These are phyloP conservation scores for Pichia inconspicua DNA, from an alignment of 1,139 yeast genomes.

Conservation along the genomic window DNA sequence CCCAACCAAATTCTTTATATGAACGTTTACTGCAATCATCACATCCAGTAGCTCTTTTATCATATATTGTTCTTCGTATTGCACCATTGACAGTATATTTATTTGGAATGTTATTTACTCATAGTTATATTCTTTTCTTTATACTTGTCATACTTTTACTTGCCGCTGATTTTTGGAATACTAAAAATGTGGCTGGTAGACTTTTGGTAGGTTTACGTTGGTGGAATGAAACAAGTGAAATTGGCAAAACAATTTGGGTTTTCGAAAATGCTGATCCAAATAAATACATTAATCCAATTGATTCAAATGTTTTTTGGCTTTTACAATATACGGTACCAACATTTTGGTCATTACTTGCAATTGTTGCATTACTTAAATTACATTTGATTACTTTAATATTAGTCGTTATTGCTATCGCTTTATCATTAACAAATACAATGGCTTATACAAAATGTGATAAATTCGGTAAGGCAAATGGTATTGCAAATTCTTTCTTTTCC, in stretches of 20 bases:
- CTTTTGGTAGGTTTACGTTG: conserved; percentile 86
- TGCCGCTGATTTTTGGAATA: conserved; percentile 90
- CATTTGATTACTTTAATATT: conserved; percentile 66
- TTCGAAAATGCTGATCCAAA: conserved; percentile 82
- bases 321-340: conserved; percentile 68
- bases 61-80: conserved; percentile 55
- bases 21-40: conserved; percentile 53
- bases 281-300: conserved; percentile 82
- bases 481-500: conserved; percentile 33
- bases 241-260: conserved; percentile 78
- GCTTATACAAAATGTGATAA: conserved; percentile 90
- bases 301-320: conserved; percentile 82
- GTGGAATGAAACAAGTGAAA: conserved; percentile 74
- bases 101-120: conserved; percentile 62
- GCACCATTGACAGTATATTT: conserved; percentile 60
- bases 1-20: conserved; percentile 25
- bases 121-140: conserved; percentile 66
- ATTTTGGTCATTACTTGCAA: conserved; percentile 64
- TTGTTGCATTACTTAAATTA: conserved; percentile 70
- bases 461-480: conserved; percentile 66
- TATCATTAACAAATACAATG: conserved; percentile 74
- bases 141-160: conserved; percentile 66
- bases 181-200: conserved; percentile 85
- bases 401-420: conserved; percentile 56
- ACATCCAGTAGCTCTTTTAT: conserved; percentile 72